Conservation (phyloP, 305 asterid genomes). For the Fraxinus angustifolia region DNA sequence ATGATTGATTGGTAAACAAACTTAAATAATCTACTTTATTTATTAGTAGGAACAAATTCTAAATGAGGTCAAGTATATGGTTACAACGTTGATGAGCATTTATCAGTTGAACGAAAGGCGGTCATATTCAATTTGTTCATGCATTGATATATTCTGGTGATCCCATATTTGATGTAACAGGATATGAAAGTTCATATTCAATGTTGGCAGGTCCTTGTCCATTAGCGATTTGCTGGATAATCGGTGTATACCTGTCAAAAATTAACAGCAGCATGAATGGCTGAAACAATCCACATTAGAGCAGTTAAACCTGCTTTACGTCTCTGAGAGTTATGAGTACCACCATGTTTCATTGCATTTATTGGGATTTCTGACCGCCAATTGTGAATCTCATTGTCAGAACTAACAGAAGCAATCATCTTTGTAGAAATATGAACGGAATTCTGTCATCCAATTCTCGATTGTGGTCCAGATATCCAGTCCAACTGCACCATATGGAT, state of each 20-base stretch:
- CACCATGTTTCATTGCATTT: constrained; percentile 41
- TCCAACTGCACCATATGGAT: constrained; percentile 49
- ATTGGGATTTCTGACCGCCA: constrained; percentile 53
- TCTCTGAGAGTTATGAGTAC: constrained; percentile 31
- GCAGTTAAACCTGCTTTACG: constrained; percentile 41
- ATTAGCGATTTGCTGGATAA: constrained; percentile 43
- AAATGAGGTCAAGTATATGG: background rate
- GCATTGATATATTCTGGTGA: constrained; percentile 26
- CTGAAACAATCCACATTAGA: constrained; percentile 41
- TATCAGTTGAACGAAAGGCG: background rate
- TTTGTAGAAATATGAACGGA: constrained; percentile 34
- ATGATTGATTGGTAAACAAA: background rate
- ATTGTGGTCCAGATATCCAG: constrained; percentile 47
- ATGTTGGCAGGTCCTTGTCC: constrained; percentile 35
- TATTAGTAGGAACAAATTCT: background rate
- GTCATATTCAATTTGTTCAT: background rate
- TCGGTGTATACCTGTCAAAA: constrained; percentile 41
- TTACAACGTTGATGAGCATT: background rate
- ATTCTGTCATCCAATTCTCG: constrained; percentile 42
- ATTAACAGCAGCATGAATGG: constrained; percentile 42
- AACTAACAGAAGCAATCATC: constrained; percentile 32
- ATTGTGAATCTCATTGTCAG: constrained; percentile 39
- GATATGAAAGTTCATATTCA: constrained; percentile 34
- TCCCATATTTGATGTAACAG: constrained; percentile 25
- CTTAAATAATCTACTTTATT: background rate